Conservation (phyloP, 805 yeast genomes). For the Suhomyces vadensis region DNA sequence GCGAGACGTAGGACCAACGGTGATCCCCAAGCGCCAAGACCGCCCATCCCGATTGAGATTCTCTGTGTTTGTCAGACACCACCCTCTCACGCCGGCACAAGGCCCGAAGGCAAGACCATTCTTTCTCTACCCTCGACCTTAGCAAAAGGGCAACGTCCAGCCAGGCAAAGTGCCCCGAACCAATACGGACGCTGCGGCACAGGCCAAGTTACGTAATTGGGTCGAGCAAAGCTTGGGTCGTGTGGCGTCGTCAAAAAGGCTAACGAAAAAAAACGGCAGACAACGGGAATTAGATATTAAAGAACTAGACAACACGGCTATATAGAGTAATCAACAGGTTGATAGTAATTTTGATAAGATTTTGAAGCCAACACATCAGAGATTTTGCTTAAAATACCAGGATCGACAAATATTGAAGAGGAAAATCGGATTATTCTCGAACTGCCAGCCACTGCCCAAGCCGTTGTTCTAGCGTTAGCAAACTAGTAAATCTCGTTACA, state of each 20-base stretch:
- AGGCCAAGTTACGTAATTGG: not conserved
- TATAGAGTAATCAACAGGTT: not conserved
- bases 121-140: no score
- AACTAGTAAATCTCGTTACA: not conserved
- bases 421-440: not conserved
- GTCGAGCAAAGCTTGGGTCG: slow-evolving; percentile 1
- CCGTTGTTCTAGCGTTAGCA: no score
- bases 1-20: not conserved
- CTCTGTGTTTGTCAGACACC: not conserved
- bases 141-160: no score
- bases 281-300: not conserved
- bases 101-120: no score
- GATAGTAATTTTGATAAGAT: not conserved
- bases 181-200: not conserved
- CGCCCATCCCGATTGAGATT: no score
- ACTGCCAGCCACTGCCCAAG: no score
- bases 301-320: not conserved
- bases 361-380: not conserved
- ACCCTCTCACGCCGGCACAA: no score
- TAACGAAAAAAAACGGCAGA: slow-evolving; percentile 1
- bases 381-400: not conserved
- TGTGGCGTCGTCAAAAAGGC: slow-evolving; percentile 1
- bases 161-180: not conserved
- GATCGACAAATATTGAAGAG: not conserved
- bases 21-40: no score